phyloP scores from a whole-genome alignment of 441 rosid species.

The Erodium moschatum region DNA sequence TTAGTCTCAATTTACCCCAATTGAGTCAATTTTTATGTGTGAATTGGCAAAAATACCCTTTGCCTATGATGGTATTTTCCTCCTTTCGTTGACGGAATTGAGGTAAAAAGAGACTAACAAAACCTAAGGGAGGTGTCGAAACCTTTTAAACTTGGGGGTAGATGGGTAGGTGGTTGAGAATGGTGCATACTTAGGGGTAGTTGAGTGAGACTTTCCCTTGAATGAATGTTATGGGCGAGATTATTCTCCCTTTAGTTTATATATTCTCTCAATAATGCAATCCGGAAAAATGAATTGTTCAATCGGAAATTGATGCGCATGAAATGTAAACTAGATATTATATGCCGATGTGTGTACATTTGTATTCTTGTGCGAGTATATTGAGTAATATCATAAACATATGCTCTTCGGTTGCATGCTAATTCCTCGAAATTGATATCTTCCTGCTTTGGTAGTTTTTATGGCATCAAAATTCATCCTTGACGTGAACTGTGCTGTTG shows the following conservation, averaged over 20 bases:
- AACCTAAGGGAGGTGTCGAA: too few relatives aligned
- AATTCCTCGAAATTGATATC: not conserved
- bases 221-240: not conserved
- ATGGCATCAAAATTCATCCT: not conserved
- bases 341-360: not conserved
- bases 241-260: not conserved
- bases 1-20: too few relatives aligned
- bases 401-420: not conserved
- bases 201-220: too few relatives aligned
- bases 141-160: too few relatives aligned
- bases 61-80: too few relatives aligned
- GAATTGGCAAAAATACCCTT: too few relatives aligned
- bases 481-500: conserved; percentile 14
- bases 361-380: not conserved
- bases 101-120: too few relatives aligned
- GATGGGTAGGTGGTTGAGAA: too few relatives aligned
- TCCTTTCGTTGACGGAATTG: too few relatives aligned
- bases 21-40: too few relatives aligned
- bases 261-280: not conserved
- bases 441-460: not conserved
- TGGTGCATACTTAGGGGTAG: too few relatives aligned
- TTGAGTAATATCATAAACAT: not conserved
- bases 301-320: not conserved
- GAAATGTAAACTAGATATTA: not conserved
- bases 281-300: not conserved